Base-by-base conservation (phyloP, 495 filamentous ascomycete genomes). In the Neurospora sp. region DNA sequence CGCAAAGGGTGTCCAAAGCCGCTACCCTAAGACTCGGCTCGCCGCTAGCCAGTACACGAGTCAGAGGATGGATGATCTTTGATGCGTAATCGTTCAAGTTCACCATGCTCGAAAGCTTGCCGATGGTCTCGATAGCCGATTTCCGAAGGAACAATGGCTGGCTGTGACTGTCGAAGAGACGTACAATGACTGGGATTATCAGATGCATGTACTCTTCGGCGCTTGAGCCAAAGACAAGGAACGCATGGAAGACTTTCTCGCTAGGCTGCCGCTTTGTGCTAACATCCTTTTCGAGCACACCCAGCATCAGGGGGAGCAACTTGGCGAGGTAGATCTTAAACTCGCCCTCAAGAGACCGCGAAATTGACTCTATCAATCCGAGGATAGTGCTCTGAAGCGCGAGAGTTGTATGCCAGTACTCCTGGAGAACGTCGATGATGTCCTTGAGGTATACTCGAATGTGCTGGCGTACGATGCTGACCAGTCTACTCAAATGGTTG, bases 181-280 rank as follows among this genome's bases (percentile, higher is more conserved):
- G 88, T 20, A 99, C 93, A 73, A 99, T 92, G n/a, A 94, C 91
- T 9, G 96, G 96, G 42, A 99, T 94, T 76, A 99, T 98, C 39
- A 99, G 86, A 81, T 98, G 96, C 96, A 99, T 98, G 81, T 98
- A 98, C 80, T 98, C 95, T 80, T 98, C 96, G 18, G 91, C 92
- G 78, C 94, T 97, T 16, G 94, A 90, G n/a, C 96, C 96, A 80
- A 99, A 98, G 0, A 99, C 91, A 46, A 98, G 84, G 78, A 99
- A 96, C 3, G 94, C 93, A 81, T 98, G 96, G 14, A 99, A 86
- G 20, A 98, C 93, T 76, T 91, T 94, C 80, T 97, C 93, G 0
- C 92, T 94, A 14, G 95, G 91, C 69, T 89, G 87, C 23, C 92
- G 85, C 76, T 91, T 91, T 3, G 86, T 86, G 7, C 90, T 89